Evolutionary conservation across 1,284 basidiomycete species (phyloP).

Genomic region (Pyrrhoderma lamaoense): DNA sequence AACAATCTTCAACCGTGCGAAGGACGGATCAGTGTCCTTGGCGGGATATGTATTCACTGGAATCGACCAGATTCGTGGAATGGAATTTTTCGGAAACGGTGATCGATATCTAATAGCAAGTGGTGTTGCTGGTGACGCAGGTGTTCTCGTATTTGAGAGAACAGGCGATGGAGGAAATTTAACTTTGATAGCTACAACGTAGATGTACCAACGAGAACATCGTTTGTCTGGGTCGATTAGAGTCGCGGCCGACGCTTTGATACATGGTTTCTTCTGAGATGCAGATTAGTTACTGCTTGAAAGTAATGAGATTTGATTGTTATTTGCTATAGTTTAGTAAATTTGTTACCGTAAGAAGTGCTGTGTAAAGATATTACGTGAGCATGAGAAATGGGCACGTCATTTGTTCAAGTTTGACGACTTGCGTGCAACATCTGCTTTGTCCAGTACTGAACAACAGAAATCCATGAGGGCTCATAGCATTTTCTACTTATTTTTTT

Average conservation of each 20-base stretch:
- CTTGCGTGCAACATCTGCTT: too few species aligned
- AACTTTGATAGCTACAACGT: slow-evolving; percentile 41
- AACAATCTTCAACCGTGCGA: slow-evolving; percentile 40
- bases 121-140: slow-evolving; percentile 43
- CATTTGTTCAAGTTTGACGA: too few species aligned
- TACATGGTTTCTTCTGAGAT: too few species aligned
- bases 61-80: slow-evolving; percentile 55
- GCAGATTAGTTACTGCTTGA: too few species aligned
- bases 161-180: slow-evolving; percentile 47
- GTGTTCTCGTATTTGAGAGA: slow-evolving; percentile 47
- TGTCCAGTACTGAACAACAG: too few species aligned
- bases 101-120: slow-evolving; percentile 48
- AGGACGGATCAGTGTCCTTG: background rate
- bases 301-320: too few species aligned
- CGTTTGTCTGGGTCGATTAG: slow-evolving; percentile 38
- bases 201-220: slow-evolving; percentile 43
- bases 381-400: too few species aligned
- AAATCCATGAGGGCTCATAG: too few species aligned
- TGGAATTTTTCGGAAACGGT: slow-evolving; percentile 50
- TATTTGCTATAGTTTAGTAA: too few species aligned
- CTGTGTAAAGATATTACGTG: too few species aligned
- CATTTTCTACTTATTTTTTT: too few species aligned
- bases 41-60: slow-evolving; percentile 54
- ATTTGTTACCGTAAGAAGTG: too few species aligned
- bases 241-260: background rate